phyloP scores from a whole-genome alignment of 768 basidiomycete genomes.

The Xerocomus spinulosus region DNA sequence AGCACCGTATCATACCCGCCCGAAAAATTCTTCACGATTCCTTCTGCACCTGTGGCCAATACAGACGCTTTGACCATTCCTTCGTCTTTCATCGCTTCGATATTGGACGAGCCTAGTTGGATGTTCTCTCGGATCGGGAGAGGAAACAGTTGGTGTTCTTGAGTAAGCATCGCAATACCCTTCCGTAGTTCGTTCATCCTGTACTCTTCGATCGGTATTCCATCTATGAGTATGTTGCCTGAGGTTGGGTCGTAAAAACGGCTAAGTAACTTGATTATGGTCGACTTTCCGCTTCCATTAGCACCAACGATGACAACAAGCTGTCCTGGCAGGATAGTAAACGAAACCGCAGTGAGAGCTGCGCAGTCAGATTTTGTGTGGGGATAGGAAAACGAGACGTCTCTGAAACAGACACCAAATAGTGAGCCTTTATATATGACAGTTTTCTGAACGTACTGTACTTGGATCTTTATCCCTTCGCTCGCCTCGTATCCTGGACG shows the following conservation, averaged over 20 bases:
- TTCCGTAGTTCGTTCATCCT: slow-evolving; percentile 30
- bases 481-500: slow-evolving; percentile 9
- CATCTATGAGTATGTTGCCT: slow-evolving; percentile 40
- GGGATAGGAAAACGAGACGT: slow-evolving; percentile 53
- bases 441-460: slow-evolving; percentile 9
- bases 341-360: slow-evolving; percentile 26
- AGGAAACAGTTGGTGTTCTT: slow-evolving; percentile 37
- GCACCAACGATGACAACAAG: slow-evolving; percentile 34
- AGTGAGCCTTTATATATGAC: background rate
- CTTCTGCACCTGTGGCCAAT: slow-evolving; percentile 37
- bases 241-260: slow-evolving; percentile 30
- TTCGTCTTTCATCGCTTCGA: slow-evolving; percentile 11
- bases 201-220: slow-evolving; percentile 31
- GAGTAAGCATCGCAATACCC: slow-evolving; percentile 40
- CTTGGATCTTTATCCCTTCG: slow-evolving; percentile 16
- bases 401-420: slow-evolving; percentile 28
- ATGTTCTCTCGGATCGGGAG: slow-evolving; percentile 40
- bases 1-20: slow-evolving; percentile 38
- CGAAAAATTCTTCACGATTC: slow-evolving; percentile 36
- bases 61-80: slow-evolving; percentile 19
- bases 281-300: slow-evolving; percentile 34
- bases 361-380: slow-evolving; percentile 25
- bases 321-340: slow-evolving; percentile 30
- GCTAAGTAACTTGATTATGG: slow-evolving; percentile 39
- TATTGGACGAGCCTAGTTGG: slow-evolving; percentile 28